Evolutionary conservation across 768 basidiomycete genomes (phyloP), one percentile per base, ranked within the genome.

Genomic region (Kwoniella europaea): DNA sequence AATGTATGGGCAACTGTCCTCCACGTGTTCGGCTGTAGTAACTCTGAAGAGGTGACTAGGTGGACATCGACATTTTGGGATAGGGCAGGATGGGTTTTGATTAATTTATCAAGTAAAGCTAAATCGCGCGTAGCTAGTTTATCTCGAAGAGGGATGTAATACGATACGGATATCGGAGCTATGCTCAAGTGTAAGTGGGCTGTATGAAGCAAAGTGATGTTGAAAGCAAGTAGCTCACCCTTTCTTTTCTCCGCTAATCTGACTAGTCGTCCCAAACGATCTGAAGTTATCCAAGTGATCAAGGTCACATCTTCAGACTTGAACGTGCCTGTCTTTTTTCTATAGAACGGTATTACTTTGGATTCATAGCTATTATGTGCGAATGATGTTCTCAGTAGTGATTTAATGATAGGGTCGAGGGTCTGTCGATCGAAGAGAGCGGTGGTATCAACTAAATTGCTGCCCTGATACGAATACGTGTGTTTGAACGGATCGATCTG

Each of bases 1-100:
- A 63, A 63, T n/a, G 63, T n/a, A 18, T 41, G 44, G 22, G 63
- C 63, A 46, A 63, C 27, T 18, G 35, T 63, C 27, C 63, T 63
- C 63, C 63, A 63, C 16, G 24, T 63, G 24, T 63, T 63, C 16
- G 35, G 63, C 24, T 42, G 18, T 10, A 52, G 27, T 7, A 43
- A 3, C 27, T 22, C 15, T 10, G 29, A n/a, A n/a, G 44, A 46
- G 9, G 63, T 63, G 44, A 63, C 63, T 7, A 63, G 24, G 63
- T 63, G 63, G 16, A 63, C 52, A 52, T 63, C 63, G 44, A 29
- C 63, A 12, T 50, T 20, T 6, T 46, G 29, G 4, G 63, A 46
- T 24, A 63, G 9, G 13, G 46, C 7, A 4, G 63, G 50, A 20
- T 63, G 10, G 16, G 44, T 35, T 12, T 24, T 12, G 27, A 58